phyloP scores from a whole-genome alignment of 345 rosid species.

The Eutrema heterophyllum region DNA sequence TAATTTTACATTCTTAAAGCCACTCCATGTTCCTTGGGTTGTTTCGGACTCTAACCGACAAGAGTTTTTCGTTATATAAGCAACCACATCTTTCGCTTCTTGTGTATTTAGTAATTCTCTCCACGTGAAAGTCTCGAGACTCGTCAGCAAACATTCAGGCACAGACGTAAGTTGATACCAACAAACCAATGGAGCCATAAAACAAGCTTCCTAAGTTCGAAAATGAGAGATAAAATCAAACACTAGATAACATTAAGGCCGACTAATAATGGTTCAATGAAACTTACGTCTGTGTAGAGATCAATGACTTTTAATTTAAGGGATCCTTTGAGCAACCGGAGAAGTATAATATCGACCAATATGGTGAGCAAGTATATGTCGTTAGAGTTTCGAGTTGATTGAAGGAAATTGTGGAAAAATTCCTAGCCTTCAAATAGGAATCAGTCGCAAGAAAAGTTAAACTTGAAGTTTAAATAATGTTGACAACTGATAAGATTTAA shows the following conservation, averaged over 20 bases:
- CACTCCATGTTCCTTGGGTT: not conserved
- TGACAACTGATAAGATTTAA: no score
- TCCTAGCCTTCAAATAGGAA: not conserved
- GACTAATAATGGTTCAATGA: not conserved
- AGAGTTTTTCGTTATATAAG: not conserved
- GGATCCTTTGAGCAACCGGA: not conserved
- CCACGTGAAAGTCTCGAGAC: not conserved
- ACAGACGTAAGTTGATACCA: not conserved
- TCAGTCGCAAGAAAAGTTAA: not conserved
- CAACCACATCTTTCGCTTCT: not conserved
- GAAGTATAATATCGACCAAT: not conserved
- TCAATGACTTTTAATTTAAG: not conserved
- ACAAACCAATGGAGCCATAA: not conserved
- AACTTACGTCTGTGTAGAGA: not conserved
- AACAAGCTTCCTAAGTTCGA: no score
- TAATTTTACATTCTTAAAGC: no score
- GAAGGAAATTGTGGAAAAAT: not conserved
- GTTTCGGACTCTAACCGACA: not conserved
- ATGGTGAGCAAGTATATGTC: not conserved
- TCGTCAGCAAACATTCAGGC: not conserved
- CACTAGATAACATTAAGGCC: not conserved
- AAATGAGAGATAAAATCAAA: not conserved
- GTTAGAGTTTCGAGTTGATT: not conserved
- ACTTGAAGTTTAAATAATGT: no score
- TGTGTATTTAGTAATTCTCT: not conserved